Conservation (phyloP, 2,329 filamentous ascomycete genomes). For the Penicillium sp. region DNA sequence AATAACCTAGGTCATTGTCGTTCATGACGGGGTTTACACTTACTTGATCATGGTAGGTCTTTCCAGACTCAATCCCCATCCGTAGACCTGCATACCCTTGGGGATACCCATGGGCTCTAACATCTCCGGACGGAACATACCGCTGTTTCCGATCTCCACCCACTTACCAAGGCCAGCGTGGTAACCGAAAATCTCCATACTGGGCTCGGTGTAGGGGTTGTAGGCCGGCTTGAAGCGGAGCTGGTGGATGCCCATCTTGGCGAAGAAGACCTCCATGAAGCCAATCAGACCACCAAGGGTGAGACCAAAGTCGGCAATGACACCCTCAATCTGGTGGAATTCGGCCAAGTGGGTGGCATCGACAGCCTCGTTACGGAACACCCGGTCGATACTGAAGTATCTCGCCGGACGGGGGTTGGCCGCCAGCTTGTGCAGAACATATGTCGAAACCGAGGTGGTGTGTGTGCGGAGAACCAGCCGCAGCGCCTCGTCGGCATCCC, state of each 20-base stretch:
- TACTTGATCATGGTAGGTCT: constrained; percentile 97
- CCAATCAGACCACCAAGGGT: constrained; percentile 86
- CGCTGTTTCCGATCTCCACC: constrained; percentile 95
- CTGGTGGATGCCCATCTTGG: constrained; percentile 80
- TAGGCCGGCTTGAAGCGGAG: constrained; percentile 96
- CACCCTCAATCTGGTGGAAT: constrained; percentile 97
- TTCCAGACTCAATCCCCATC: constrained; percentile 85
- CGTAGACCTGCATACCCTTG: constrained; percentile 84
- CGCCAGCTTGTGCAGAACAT: constrained; percentile 83
- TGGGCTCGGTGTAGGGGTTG: constrained; percentile 89
- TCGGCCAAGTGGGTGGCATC: constrained; percentile 94
- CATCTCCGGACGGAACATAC: constrained; percentile 99
- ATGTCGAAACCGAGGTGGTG: constrained; percentile 84
- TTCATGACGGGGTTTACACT: constrained; percentile 31
- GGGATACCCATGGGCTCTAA: constrained; percentile 87
- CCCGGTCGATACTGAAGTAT: constrained; percentile 96
- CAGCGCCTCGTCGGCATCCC: constrained; percentile 76
- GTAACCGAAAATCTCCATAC: constrained; percentile 96
- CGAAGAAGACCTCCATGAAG: constrained; percentile 93
- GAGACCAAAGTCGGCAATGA: constrained; percentile 91
- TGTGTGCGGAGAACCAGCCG: constrained; percentile 88
- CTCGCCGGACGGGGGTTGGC: constrained; percentile 72
- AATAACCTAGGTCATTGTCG: background rate
- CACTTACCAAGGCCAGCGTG: constrained; percentile 82
- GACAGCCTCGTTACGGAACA: constrained; percentile 95